Percentiles rank a stretch among this genome's conserved stretches.
These are phyloP conservation scores for Lactarius hengduanensis DNA, from an alignment of 768 basidiomycete genomes.

Conservation along the genomic window DNA sequence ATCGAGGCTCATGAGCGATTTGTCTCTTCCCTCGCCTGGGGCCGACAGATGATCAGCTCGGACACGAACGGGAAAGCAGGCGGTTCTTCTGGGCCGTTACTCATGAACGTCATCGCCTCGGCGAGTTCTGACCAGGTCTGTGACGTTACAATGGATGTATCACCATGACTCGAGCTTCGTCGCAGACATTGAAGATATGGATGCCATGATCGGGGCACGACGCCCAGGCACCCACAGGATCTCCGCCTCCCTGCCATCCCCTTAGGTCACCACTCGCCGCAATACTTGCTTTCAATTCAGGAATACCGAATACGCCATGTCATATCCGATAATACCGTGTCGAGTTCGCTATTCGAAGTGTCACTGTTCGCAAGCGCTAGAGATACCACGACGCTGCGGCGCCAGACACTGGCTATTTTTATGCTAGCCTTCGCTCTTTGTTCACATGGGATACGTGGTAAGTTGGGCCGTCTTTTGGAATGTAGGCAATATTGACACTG, in stretches of 20 bases:
- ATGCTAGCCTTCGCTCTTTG: constrained; percentile 15
- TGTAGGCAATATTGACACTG: constrained; percentile 13
- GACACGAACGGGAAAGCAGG: constrained; percentile 24
- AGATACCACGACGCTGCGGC: constrained; percentile 2
- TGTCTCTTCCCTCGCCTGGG: constrained; percentile 28
- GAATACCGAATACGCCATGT: constrained; percentile 23
- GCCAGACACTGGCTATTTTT: constrained; percentile 10
- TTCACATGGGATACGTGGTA: constrained; percentile 21
- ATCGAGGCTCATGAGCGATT: constrained; percentile 29
- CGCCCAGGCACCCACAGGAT: background rate
- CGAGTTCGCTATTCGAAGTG: constrained; percentile 14
- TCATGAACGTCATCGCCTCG: constrained; percentile 29
- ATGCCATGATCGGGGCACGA: constrained; percentile 23
- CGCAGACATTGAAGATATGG: constrained; percentile 30
- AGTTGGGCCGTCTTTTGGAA: constrained; percentile 5
- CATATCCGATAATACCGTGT: constrained; percentile 17
- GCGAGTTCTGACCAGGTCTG: constrained; percentile 28
- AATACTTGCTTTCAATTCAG: constrained; percentile 26
- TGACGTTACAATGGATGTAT: background rate
- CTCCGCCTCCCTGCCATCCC: background rate
- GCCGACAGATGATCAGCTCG: constrained; percentile 24
- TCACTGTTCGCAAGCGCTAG: constrained; percentile 18
- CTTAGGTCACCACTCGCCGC: constrained; percentile 17
- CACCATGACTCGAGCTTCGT: background rate
- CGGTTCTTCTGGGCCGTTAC: constrained; percentile 17